Evolutionary conservation across 371 early-diverging fungal species (phyloP).

Genomic region (Sporodiniella umbellata): DNA sequence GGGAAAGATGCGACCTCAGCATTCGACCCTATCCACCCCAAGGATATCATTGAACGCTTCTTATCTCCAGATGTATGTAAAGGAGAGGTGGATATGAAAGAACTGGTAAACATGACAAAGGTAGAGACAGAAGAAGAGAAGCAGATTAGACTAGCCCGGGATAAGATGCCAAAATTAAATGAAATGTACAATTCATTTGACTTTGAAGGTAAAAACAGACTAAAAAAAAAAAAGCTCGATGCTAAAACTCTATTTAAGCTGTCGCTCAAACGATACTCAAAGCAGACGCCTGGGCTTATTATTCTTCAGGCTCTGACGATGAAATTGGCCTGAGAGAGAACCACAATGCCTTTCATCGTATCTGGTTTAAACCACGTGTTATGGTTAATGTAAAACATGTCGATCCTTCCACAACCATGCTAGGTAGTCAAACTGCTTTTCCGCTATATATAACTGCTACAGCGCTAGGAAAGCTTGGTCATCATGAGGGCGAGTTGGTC

Average conservation of each 20-base stretch:
- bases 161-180: constrained; percentile 53
- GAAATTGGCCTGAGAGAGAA: constrained; percentile 84
- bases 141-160: constrained; percentile 29
- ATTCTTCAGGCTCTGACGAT: constrained; percentile 79
- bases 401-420: constrained; percentile 57
- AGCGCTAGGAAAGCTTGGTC: constrained; percentile 70
- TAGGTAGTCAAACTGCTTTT: constrained; percentile 55
- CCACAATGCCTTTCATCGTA: constrained; percentile 69
- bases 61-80: constrained; percentile 53
- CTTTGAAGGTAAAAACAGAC: constrained; percentile 59
- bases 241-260: too few species aligned
- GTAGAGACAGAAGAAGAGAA: constrained; percentile 45
- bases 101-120: constrained; percentile 17
- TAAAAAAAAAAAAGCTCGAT: neutral
- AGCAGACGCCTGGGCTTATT: constrained; percentile 85
- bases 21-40: constrained; percentile 66
- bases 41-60: constrained; percentile 57
- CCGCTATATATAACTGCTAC: constrained; percentile 61
- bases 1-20: constrained; percentile 85
- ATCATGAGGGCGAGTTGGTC: constrained; percentile 74
- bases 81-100: constrained; percentile 51
- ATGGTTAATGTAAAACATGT: constrained; percentile 72
- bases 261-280: constrained; percentile 57
- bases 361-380: constrained; percentile 76
- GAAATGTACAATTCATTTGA: constrained; percentile 72